Evolutionary conservation across 306 rosid species (phyloP).

Genomic region (Heteromeles arbutifolia): DNA sequence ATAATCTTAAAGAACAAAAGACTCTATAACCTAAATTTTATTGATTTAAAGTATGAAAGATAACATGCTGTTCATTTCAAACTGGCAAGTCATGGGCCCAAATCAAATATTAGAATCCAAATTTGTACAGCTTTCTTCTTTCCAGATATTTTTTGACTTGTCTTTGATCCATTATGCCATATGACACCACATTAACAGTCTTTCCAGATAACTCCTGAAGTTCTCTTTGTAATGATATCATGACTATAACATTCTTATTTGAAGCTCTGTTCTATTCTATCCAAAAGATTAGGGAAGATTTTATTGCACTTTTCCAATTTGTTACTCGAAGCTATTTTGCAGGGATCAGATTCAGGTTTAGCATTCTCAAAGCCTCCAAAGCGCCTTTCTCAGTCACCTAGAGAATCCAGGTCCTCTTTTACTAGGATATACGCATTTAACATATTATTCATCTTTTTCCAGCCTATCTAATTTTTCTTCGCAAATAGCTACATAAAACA

Average conservation of each 20-base stretch:
- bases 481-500: background rate
- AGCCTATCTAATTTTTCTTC: conserved; percentile 1
- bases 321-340: conserved; percentile 25
- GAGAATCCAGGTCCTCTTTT: conserved; percentile 48
- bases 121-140: too few species aligned
- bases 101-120: too few species aligned
- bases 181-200: background rate
- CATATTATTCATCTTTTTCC: conserved; percentile 7
- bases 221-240: conserved; percentile 3
- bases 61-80: fast-evolving
- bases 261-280: conserved; percentile 13
- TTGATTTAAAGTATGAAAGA: too few species aligned
- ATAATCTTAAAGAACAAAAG: too few species aligned
- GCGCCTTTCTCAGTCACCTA: conserved; percentile 47
- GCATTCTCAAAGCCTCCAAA: conserved; percentile 50
- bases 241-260: conserved; percentile 1
- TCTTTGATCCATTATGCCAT: too few species aligned
- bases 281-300: conserved; percentile 4
- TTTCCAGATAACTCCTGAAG: background rate
- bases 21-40: too few species aligned
- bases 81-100: too few species aligned
- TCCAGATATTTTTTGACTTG: too few species aligned
- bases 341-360: conserved; percentile 55
- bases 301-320: conserved; percentile 11
- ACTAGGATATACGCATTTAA: background rate